Evolutionary conservation across 306 rosid genomes (phyloP).

Genomic region (Corylus avellana): DNA sequence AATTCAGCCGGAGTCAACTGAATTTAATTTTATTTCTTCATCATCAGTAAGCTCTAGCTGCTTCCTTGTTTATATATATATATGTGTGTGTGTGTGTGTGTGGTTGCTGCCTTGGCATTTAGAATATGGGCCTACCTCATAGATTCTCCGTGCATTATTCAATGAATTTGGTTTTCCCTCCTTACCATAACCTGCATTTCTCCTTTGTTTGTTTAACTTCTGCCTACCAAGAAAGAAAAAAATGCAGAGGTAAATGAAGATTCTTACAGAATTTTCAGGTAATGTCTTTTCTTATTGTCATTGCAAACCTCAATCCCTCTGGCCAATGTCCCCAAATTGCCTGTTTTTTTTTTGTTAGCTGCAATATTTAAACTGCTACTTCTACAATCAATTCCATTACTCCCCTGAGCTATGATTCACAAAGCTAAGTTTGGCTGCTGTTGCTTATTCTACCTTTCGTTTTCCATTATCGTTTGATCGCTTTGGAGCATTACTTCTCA

Average conservation of each 20-base stretch:
- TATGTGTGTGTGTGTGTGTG: no score
- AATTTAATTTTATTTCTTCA: slow-evolving; percentile 4
- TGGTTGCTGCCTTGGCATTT: no score
- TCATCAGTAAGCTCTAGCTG: no score
- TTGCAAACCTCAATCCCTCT: not conserved
- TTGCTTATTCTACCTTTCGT: not conserved
- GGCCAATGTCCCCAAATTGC: not conserved
- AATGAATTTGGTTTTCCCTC: not conserved
- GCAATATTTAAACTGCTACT: not conserved
- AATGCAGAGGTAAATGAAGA: no score
- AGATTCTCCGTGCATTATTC: not conserved
- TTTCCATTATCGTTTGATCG: not conserved
- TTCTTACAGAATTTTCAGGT: not conserved
- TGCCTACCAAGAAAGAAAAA: not conserved
- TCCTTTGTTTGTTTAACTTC: not conserved
- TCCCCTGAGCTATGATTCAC: not conserved
- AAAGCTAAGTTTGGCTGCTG: not conserved
- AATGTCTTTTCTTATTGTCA: not conserved
- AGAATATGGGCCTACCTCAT: not conserved
- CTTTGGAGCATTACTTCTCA: not conserved
- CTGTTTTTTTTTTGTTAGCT: not conserved
- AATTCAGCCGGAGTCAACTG: not conserved
- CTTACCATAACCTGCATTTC: not conserved
- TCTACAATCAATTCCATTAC: not conserved
- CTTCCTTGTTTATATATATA: no score